phyloP scores from a whole-genome alignment of 2,329 filamentous ascomycete genomes.

The Nigrograna mackinnonii region DNA sequence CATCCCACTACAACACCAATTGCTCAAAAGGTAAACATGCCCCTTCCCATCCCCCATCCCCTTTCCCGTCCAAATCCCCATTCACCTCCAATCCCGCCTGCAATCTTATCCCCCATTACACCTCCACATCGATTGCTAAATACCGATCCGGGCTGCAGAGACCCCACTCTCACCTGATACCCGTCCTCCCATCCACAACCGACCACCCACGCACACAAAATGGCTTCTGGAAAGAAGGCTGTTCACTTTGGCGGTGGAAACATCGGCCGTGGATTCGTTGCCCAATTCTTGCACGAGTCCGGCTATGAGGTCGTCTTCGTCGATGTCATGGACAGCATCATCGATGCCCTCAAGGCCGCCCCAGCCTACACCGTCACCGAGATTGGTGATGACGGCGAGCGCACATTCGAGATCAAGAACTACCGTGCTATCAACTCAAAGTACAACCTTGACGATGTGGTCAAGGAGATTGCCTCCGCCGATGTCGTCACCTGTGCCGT shows the following conservation, averaged over 20 bases:
- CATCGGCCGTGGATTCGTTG: slow-evolving; percentile 55
- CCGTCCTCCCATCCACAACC: slow-evolving; percentile 1
- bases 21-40: no score
- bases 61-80: slow-evolving; percentile 1
- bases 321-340: slow-evolving; percentile 85
- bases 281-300: slow-evolving; percentile 82
- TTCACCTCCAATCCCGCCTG: slow-evolving; percentile 2
- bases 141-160: no score
- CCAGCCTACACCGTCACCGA: slow-evolving; percentile 90
- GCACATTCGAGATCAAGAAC: slow-evolving; percentile 83
- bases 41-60: slow-evolving; percentile 1
- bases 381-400: slow-evolving; percentile 82
- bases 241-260: slow-evolving; percentile 59
- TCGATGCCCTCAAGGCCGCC: slow-evolving; percentile 75
- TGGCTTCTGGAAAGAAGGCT: slow-evolving; percentile 51
- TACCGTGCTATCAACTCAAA: slow-evolving; percentile 97
- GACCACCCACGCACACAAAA: slow-evolving; percentile 19
- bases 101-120: slow-evolving; percentile 17
- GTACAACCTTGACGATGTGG: slow-evolving; percentile 76
- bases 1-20: no score
- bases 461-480: slow-evolving; percentile 83
- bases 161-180: slow-evolving; percentile 8
- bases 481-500: slow-evolving; percentile 96
- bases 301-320: slow-evolving; percentile 96
- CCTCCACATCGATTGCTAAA: slow-evolving; percentile 5